Evolutionary conservation across 129 eudicot species (phyloP).

Genomic region (Pulicaria dysenterica): DNA sequence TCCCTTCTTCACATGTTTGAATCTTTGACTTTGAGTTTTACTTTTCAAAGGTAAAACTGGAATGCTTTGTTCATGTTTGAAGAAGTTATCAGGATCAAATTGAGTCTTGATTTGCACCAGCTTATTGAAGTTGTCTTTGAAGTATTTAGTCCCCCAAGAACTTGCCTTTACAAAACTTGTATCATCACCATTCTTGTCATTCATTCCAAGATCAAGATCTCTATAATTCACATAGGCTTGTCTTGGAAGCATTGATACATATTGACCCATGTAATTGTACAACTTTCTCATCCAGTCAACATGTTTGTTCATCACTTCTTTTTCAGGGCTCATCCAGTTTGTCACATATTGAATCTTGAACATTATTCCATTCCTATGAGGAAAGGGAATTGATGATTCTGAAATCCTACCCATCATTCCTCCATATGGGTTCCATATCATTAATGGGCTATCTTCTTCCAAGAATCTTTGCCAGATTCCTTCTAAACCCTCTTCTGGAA

Average conservation of each 20-base stretch:
- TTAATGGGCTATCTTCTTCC: slow-evolving; percentile 55
- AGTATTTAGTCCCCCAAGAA: slow-evolving; percentile 69
- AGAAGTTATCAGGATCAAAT: slow-evolving; percentile 84
- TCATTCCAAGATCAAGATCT: slow-evolving; percentile 84
- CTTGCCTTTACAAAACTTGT: slow-evolving; percentile 54
- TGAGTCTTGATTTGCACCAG: slow-evolving; percentile 64
- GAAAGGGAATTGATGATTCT: slow-evolving; percentile 70
- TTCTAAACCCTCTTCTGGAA: slow-evolving; percentile 62
- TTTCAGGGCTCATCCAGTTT: slow-evolving; percentile 44
- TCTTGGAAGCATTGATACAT: slow-evolving; percentile 71
- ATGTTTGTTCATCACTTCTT: slow-evolving; percentile 44
- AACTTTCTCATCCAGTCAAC: slow-evolving; percentile 71
- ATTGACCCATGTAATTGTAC: slow-evolving; percentile 62
- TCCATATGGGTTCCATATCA: slow-evolving; percentile 74
- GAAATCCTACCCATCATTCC: slow-evolving; percentile 69
- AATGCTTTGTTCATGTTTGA: slow-evolving; percentile 80
- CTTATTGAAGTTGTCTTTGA: slow-evolving; percentile 62
- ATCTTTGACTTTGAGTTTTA: slow-evolving; percentile 32
- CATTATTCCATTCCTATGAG: slow-evolving; percentile 67
- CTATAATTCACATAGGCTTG: slow-evolving; percentile 80
- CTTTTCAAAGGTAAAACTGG: slow-evolving; percentile 50
- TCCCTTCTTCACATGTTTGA: slow-evolving; percentile 26
- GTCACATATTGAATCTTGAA: slow-evolving; percentile 61
- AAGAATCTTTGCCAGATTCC: slow-evolving; percentile 62
- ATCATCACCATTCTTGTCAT: slow-evolving; percentile 49